A percentile compares a stretch with the other conserved stretches of the same genome.
Evolutionary conservation across 495 filamentous ascomycete species (phyloP).

Genomic region (Daldinia vernicosa): DNA sequence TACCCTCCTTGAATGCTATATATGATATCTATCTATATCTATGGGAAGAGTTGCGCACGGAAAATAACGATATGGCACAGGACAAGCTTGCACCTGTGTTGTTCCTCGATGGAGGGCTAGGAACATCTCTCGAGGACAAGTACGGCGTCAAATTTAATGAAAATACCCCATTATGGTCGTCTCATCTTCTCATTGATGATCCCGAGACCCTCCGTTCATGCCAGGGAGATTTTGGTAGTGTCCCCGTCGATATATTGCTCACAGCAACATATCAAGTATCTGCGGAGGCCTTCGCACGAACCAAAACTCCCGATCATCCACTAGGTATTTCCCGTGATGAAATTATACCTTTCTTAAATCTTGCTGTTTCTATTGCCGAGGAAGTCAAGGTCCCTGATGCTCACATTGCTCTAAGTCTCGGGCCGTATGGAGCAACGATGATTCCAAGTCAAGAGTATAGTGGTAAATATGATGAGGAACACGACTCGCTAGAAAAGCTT

Average conservation of each 20-base stretch:
- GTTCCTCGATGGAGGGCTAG: conserved; percentile 72
- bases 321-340: conserved; percentile 35
- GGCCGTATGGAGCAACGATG: conserved; percentile 73
- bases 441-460: conserved; percentile 69
- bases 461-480: conserved; percentile 63
- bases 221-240: conserved; percentile 62
- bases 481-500: conserved; percentile 54
- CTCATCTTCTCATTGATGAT: conserved; percentile 64
- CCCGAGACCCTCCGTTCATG: conserved; percentile 59
- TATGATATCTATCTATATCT: not conserved
- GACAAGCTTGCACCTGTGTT: conserved; percentile 46
- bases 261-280: conserved; percentile 74
- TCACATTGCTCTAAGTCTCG: conserved; percentile 63
- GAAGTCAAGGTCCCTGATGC: conserved; percentile 39
- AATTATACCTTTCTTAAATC: conserved; percentile 41
- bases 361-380: conserved; percentile 53
- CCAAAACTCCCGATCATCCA: conserved; percentile 40
- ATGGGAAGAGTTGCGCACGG: not conserved
- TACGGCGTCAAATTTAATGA: conserved; percentile 59
- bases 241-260: conserved; percentile 67
- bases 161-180: conserved; percentile 71
- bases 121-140: conserved; percentile 68
- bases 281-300: conserved; percentile 59
- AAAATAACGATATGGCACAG: conserved; percentile 7
- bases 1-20: not conserved